A percentile compares a stretch with the other conserved stretches of the same genome.
phyloP scores from a whole-genome alignment of 805 yeast genomes.

The Pichia phayaonensis region DNA sequence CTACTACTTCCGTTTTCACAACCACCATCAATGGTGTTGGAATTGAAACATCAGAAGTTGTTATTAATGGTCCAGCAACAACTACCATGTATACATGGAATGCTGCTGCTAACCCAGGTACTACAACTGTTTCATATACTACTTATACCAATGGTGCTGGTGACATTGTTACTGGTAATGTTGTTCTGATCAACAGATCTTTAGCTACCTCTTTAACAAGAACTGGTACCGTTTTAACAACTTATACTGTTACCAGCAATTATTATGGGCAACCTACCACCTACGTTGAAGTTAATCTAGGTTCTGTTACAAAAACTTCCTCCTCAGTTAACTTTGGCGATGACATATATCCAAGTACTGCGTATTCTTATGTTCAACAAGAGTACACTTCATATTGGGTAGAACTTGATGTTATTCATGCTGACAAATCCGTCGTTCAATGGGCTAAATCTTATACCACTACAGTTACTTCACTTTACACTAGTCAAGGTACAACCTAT shows the following conservation, averaged over 20 bases:
- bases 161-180: not conserved
- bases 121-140: not conserved
- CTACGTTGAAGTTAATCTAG: not conserved
- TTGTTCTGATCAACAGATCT: not conserved
- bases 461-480: not conserved
- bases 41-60: not conserved
- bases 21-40: not conserved
- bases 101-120: not conserved
- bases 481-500: not conserved
- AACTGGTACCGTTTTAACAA: not conserved
- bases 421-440: not conserved
- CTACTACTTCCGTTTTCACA: not conserved
- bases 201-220: not conserved
- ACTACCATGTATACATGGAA: not conserved
- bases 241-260: not conserved
- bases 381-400: not conserved
- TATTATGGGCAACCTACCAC: not conserved
- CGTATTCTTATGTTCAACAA: not conserved
- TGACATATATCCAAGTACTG: not conserved
- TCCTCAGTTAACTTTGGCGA: not conserved
- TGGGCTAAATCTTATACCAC: slow-evolving; percentile 1
- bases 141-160: not conserved
- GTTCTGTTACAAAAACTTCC: not conserved
- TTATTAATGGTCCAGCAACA: not conserved
- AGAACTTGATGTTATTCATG: not conserved